Evolutionary conservation across 805 yeast species (phyloP).

Genomic region (Kodamaea neixiangensis): DNA sequence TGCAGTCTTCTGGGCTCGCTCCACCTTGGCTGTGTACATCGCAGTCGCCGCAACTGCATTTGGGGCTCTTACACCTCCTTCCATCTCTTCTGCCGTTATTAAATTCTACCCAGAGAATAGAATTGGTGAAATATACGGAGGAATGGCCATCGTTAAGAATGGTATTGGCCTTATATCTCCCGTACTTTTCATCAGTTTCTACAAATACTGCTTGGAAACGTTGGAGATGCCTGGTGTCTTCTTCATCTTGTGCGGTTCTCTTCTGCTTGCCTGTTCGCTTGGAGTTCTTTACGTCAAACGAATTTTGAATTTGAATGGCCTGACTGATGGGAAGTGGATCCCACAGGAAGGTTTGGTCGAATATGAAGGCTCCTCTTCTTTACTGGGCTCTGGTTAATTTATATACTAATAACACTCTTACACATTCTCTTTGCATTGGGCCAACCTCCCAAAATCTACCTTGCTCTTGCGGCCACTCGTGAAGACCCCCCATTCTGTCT

Average conservation of each 20-base stretch:
- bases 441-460: constrained; percentile 20
- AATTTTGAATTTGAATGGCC: constrained; percentile 17
- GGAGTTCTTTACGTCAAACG: constrained; percentile 19
- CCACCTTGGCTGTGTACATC: constrained; percentile 27
- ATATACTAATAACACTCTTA: neutral
- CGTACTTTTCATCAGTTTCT: constrained; percentile 46
- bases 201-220: constrained; percentile 32
- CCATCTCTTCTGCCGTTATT: constrained; percentile 57
- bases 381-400: neutral
- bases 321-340: neutral
- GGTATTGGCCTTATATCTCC: constrained; percentile 51
- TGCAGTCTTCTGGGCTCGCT: constrained; percentile 32
- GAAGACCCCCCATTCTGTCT: constrained; percentile 72
- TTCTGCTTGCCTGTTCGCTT: constrained; percentile 13
- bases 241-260: constrained; percentile 22
- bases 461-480: constrained; percentile 49
- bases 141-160: constrained; percentile 61
- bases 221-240: constrained; percentile 32
- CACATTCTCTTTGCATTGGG: neutral
- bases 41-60: constrained; percentile 38
- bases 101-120: constrained; percentile 61
- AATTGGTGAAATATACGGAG: constrained; percentile 77
- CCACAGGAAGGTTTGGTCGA: neutral
- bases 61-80: constrained; percentile 56
- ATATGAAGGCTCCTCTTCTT: no score